Evolutionary conservation across 2,329 filamentous ascomycete genomes (phyloP), one percentile per base, ranked within the genome.

Genomic region (Helotiales sp.): DNA sequence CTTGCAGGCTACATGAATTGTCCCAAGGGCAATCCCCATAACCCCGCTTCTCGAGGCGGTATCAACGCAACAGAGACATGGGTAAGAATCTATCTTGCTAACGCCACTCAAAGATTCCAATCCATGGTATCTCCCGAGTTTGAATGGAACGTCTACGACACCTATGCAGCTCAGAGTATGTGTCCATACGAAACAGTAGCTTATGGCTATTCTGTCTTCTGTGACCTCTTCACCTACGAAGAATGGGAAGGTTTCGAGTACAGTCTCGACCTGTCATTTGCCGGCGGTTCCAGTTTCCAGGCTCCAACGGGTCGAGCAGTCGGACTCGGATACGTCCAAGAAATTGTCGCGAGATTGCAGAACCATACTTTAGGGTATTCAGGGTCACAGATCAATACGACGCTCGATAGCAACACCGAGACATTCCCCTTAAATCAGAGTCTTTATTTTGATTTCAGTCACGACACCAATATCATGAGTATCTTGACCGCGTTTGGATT

Each of bases 151-250:
- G 68, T 82, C 3, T 72, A 77, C 2, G 86, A 89, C 66, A 81
- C 81, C 0, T 89, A 87, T 71, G 83, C 86, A 17, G 85, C 85
- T 0, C 89, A 92, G 71, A 85, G 79, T 2, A 78, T 92, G 69
- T 93, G 89, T 65, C 85, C 89, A 0, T 93, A 92, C 67, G 89
- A 93, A 71, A 91, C 87, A 0, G 81, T 90, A n/a, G 85, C 87
- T 1, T 86, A 88, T 58, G 89, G 89, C 22, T 92, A 85, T 75
- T 90, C 86, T 64, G 79, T 79, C 9, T 93, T 90, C 75, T 93
- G 89, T 69, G 76, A 84, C 24, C 78, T 93, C 3, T 93, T 92
- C 70, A 91, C 84, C 0, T 90, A 87, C 63, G 78, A 86, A 19
- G 89, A 93, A 69, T 93, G 88, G 88, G 74, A 83, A 50, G 83